Percentiles rank a stretch among this genome's conserved stretches.
Conservation (phyloP, 2,329 filamentous ascomycete species). For the Apiospora pterosperma region DNA sequence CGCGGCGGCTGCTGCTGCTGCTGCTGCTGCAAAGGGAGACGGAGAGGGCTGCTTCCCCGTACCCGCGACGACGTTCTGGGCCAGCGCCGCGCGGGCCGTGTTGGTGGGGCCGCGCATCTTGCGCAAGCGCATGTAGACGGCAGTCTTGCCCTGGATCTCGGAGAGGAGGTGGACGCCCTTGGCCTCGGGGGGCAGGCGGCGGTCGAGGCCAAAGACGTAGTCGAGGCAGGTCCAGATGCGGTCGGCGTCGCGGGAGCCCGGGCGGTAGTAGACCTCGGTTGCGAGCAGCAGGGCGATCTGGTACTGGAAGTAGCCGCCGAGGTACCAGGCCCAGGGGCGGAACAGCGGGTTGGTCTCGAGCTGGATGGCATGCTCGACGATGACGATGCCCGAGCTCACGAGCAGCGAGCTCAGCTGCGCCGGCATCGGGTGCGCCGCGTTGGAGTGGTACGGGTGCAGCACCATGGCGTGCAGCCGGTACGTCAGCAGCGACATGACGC, state of each 20-base stretch:
- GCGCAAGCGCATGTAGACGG: constrained; percentile 56
- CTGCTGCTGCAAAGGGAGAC: background rate
- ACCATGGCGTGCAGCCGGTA: constrained; percentile 64
- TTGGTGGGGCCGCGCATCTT: constrained; percentile 51
- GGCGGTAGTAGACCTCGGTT: constrained; percentile 61
- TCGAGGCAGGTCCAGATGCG: constrained; percentile 71
- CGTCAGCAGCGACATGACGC: constrained; percentile 62
- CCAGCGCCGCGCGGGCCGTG: constrained; percentile 36
- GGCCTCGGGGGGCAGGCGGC: constrained; percentile 44
- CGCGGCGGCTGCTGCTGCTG: constrained; percentile 3
- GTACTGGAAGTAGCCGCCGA: constrained; percentile 69
- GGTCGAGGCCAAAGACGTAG: constrained; percentile 64
- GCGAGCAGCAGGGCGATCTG: constrained; percentile 67
- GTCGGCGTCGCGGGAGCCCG: constrained; percentile 53
- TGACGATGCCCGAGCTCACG: constrained; percentile 55
- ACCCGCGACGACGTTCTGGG: constrained; percentile 31
- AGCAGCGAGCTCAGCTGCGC: constrained; percentile 62
- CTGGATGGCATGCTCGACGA: constrained; percentile 44
- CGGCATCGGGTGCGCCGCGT: constrained; percentile 46
- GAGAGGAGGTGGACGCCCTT: constrained; percentile 60
- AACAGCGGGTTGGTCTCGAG: constrained; percentile 45
- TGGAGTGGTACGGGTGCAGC: constrained; percentile 63
- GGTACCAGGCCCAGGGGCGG: constrained; percentile 65
- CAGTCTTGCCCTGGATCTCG: constrained; percentile 59
- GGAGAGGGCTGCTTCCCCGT: constrained; percentile 13